phyloP scores from a whole-genome alignment of 2,329 filamentous ascomycete species.

The Colletotrichum brevisporum region DNA sequence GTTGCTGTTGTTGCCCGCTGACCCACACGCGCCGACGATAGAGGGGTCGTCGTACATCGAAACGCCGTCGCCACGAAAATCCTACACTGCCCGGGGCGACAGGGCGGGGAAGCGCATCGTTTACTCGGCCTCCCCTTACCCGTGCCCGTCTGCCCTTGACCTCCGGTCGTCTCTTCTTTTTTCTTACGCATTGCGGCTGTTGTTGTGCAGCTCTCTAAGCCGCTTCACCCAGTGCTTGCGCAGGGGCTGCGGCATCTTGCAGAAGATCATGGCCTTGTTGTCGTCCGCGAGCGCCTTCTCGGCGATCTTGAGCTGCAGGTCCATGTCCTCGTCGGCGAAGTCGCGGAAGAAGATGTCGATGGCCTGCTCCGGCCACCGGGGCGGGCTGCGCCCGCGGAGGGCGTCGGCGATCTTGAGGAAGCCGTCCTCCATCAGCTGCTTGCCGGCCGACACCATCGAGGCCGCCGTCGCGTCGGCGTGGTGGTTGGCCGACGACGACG shows the following conservation, averaged over 20 bases:
- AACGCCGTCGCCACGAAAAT: slow-evolving; percentile 19
- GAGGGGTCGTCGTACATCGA: slow-evolving; percentile 1
- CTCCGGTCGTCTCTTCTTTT: neutral
- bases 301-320: slow-evolving; percentile 71
- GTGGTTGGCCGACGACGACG: slow-evolving; percentile 45
- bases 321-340: slow-evolving; percentile 69
- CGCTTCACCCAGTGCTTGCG: slow-evolving; percentile 70
- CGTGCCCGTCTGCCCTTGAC: slow-evolving; percentile 8
- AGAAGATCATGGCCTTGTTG: slow-evolving; percentile 73
- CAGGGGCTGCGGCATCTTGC: slow-evolving; percentile 69
- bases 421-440: slow-evolving; percentile 52
- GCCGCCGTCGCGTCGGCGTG: slow-evolving; percentile 48
- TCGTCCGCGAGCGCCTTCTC: slow-evolving; percentile 72
- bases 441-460: slow-evolving; percentile 43
- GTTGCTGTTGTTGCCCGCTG: slow-evolving; percentile 19
- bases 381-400: slow-evolving; percentile 54
- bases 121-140: neutral
- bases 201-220: slow-evolving; percentile 62
- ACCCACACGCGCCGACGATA: slow-evolving; percentile 10
- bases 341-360: slow-evolving; percentile 72
- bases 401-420: slow-evolving; percentile 55
- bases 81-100: slow-evolving; percentile 4
- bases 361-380: slow-evolving; percentile 70
- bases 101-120: slow-evolving; percentile 3
- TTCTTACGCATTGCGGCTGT: slow-evolving; percentile 42